These are phyloP conservation scores for Colletotrichum incanum DNA, from an alignment of 2,329 filamentous ascomycete genomes.

Conservation along the genomic window DNA sequence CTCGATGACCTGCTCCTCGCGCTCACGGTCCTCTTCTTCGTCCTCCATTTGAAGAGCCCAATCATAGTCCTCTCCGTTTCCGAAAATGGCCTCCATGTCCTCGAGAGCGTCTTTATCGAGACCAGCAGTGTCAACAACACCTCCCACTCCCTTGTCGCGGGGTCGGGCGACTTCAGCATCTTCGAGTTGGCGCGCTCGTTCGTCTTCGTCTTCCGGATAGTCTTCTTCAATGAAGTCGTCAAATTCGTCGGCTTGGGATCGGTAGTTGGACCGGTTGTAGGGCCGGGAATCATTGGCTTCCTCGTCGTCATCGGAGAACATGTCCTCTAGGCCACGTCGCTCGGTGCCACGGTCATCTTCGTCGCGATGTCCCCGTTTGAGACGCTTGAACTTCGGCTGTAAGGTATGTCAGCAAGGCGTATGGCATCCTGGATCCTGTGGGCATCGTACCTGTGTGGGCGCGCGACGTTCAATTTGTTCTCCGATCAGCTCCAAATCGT, in stretches of 20 bases:
- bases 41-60: slow-evolving; percentile 94
- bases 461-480: slow-evolving; percentile 82
- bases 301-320: slow-evolving; percentile 96
- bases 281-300: slow-evolving; percentile 71
- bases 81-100: slow-evolving; percentile 92
- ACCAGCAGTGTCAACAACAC: slow-evolving; percentile 84
- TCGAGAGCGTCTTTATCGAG: slow-evolving; percentile 94
- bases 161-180: slow-evolving; percentile 92
- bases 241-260: slow-evolving; percentile 82
- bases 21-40: slow-evolving; percentile 83
- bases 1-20: slow-evolving; percentile 88
- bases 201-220: slow-evolving; percentile 88
- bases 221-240: slow-evolving; percentile 98
- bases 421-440: neutral
- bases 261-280: slow-evolving; percentile 68
- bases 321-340: slow-evolving; percentile 86
- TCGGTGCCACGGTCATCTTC: slow-evolving; percentile 77
- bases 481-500: slow-evolving; percentile 95
- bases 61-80: slow-evolving; percentile 94
- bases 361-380: slow-evolving; percentile 91
- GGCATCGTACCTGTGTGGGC: slow-evolving; percentile 77
- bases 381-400: slow-evolving; percentile 93
- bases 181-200: slow-evolving; percentile 81
- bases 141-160: slow-evolving; percentile 77
- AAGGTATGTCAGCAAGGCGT: slow-evolving; percentile 44